phyloP scores from a whole-genome alignment of 1,284 basidiomycete species.

The Rhodotorula sp. region DNA sequence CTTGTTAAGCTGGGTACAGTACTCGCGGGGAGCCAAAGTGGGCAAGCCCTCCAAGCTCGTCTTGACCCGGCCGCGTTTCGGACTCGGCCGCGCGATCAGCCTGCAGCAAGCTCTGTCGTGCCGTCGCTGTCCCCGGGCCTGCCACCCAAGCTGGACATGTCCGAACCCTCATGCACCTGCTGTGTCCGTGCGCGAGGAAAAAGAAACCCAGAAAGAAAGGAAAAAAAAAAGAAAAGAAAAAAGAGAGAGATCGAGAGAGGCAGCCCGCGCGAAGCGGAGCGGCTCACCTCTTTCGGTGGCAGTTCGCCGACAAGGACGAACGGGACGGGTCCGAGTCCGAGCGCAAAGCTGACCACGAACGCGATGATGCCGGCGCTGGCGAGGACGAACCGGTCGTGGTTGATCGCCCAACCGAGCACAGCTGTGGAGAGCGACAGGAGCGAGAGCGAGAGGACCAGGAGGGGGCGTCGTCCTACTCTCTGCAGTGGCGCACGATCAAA shows the following conservation, averaged over 20 bases:
- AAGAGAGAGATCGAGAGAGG: neutral
- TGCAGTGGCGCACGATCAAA: neutral
- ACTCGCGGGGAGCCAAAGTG: too few species aligned
- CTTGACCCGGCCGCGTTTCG: too few species aligned
- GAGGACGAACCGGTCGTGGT: conserved; percentile 36
- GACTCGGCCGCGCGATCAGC: neutral
- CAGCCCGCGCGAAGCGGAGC: too few species aligned
- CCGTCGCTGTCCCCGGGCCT: neutral
- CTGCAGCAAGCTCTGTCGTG: neutral
- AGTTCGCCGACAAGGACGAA: conserved; percentile 52
- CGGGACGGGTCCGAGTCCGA: conserved; percentile 51
- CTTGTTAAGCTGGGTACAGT: too few species aligned
- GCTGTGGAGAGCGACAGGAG: conserved; percentile 47
- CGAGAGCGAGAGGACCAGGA: conserved; percentile 45
- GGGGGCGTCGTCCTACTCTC: conserved; percentile 47
- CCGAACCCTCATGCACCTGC: too few species aligned
- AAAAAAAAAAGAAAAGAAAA: neutral
- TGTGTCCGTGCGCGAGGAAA: too few species aligned
- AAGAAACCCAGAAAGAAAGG: too few species aligned
- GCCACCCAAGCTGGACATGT: too few species aligned
- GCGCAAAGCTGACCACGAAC: conserved; percentile 50
- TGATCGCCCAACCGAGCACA: conserved; percentile 47
- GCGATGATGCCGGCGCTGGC: conserved; percentile 48
- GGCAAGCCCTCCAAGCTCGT: too few species aligned
- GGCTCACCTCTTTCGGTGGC: conserved; percentile 43